Conservation (phyloP, 2,329 filamentous ascomycete species). For the Akanthomyces uredinophilus region DNA sequence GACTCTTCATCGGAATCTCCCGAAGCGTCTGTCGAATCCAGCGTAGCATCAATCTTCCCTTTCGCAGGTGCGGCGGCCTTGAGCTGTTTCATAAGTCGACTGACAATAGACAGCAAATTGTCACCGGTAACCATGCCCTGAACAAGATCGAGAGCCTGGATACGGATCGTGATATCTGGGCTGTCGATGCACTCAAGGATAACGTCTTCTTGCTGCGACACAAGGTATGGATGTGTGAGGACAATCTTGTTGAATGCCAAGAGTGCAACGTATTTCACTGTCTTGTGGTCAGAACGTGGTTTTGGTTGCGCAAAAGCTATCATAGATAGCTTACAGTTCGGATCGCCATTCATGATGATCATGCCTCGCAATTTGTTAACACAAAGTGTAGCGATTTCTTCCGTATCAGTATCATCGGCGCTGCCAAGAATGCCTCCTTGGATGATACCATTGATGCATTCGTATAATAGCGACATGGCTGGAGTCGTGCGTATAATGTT, state of each 20-base stretch:
- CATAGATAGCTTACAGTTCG: slow-evolving; percentile 63
- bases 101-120: slow-evolving; percentile 77
- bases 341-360: slow-evolving; percentile 88
- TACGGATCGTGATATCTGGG: slow-evolving; percentile 88
- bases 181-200: slow-evolving; percentile 96
- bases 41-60: slow-evolving; percentile 36
- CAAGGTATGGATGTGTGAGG: slow-evolving; percentile 77
- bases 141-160: slow-evolving; percentile 85
- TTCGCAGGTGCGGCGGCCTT: slow-evolving; percentile 55
- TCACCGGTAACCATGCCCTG: slow-evolving; percentile 90
- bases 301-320: not conserved
- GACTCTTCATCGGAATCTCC: slow-evolving; percentile 48
- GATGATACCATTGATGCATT: slow-evolving; percentile 98
- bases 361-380: slow-evolving; percentile 90
- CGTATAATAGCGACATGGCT: slow-evolving; percentile 96
- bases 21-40: slow-evolving; percentile 41
- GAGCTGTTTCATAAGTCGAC: slow-evolving; percentile 82
- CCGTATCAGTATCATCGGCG: slow-evolving; percentile 71
- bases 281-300: slow-evolving; percentile 16
- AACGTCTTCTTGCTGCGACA: slow-evolving; percentile 90
- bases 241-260: slow-evolving; percentile 96
- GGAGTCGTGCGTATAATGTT: slow-evolving; percentile 91
- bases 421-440: slow-evolving; percentile 90
- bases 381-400: slow-evolving; percentile 88
- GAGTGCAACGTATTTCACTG: slow-evolving; percentile 95